phyloP scores from a whole-genome alignment of 139 green algal species.

The Chlamydomonas incerta region DNA sequence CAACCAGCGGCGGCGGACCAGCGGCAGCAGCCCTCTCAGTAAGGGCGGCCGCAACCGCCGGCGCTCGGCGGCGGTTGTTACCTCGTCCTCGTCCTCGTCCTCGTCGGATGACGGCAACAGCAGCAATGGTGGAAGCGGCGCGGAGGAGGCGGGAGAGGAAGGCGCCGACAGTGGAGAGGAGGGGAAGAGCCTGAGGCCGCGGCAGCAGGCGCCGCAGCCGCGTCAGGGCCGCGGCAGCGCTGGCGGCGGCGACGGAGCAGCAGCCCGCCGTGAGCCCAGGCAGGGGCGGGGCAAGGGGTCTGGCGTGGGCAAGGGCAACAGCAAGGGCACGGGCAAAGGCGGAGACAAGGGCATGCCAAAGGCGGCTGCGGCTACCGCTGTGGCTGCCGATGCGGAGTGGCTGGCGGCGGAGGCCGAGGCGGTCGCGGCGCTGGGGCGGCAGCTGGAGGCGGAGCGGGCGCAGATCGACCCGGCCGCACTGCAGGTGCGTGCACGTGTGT shows the following conservation, averaged over 20 bases:
- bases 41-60: too few species aligned
- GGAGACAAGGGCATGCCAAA: background rate
- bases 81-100: too few species aligned
- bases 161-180: too few species aligned
- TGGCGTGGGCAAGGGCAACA: background rate
- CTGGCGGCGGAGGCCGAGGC: conserved; percentile 42
- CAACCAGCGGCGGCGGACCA: too few species aligned
- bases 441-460: conserved; percentile 21
- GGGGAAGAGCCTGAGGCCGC: background rate
- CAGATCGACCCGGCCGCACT: conserved; percentile 44
- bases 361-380: too few species aligned
- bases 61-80: too few species aligned
- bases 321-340: background rate
- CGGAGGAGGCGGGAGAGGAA: too few species aligned
- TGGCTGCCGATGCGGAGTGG: conserved; percentile 9
- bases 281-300: background rate
- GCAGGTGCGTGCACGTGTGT: conserved; percentile 4
- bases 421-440: conserved; percentile 18
- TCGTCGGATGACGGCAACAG: too few species aligned
- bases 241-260: too few species aligned
- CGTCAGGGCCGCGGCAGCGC: background rate
- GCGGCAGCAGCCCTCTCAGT: too few species aligned
- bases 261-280: background rate
- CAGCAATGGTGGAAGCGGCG: too few species aligned
- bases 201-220: background rate